Evolutionary conservation across 2,329 filamentous ascomycete genomes (phyloP).

Genomic region (Xylariales sp.): DNA sequence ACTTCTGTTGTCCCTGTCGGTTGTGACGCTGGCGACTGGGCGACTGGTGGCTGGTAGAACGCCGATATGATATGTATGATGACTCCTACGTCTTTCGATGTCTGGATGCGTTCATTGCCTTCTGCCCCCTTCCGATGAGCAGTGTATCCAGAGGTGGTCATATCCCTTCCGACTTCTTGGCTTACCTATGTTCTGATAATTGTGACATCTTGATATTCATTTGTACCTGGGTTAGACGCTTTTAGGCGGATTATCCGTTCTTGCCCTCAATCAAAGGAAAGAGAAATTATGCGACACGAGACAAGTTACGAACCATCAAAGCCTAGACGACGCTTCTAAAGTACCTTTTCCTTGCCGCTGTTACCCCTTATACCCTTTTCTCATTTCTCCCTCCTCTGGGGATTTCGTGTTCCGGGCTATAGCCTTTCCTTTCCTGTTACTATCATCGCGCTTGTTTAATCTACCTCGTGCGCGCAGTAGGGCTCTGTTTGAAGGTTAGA

Average conservation of each 20-base stretch:
- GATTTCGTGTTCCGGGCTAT: neutral
- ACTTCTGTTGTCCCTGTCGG: neutral
- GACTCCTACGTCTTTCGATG: conserved; percentile 45
- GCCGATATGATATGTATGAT: conserved; percentile 44
- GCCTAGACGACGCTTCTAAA: conserved; percentile 7
- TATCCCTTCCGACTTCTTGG: conserved; percentile 1
- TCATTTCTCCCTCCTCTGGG: neutral
- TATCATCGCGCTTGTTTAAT: neutral
- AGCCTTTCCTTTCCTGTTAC: neutral
- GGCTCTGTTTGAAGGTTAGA: neutral
- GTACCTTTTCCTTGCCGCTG: neutral
- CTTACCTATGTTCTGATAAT: too few species aligned
- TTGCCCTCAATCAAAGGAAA: neutral
- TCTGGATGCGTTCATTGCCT: neutral
- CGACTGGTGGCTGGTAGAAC: conserved; percentile 3
- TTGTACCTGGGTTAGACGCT: conserved; percentile 27
- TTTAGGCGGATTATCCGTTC: conserved; percentile 34
- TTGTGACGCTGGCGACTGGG: conserved; percentile 18
- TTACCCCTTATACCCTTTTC: neutral
- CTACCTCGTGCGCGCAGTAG: neutral
- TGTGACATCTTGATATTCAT: neutral
- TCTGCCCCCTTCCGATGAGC: neutral
- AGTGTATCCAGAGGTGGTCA: neutral
- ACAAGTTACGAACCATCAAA: conserved; percentile 11
- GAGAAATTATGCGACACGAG: neutral